Percentiles rank a stretch among this genome's conserved stretches.
Conservation (phyloP, 2,329 filamentous ascomycete species). For the Metarhizium album region DNA sequence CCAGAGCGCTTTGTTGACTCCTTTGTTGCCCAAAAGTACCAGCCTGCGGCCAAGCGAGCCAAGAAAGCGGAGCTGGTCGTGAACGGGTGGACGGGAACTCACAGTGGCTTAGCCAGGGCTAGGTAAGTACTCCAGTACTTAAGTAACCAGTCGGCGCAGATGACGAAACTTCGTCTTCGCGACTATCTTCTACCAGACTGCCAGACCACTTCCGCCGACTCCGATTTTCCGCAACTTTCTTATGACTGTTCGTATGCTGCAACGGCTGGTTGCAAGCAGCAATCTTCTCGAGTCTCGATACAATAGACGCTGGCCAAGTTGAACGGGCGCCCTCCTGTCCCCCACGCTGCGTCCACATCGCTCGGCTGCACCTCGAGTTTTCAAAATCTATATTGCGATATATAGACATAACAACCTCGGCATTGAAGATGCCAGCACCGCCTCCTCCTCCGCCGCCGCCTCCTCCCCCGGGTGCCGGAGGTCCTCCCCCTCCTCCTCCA, state of each 20-base stretch:
- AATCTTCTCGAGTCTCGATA: not conserved
- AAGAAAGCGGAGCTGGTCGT: too few species aligned
- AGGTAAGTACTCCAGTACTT: not conserved
- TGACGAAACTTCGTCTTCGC: slow-evolving; percentile 10
- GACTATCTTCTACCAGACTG: not conserved
- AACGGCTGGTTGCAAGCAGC: not conserved
- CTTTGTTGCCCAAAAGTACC: too few species aligned
- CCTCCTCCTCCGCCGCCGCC: slow-evolving; percentile 61
- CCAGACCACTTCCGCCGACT: not conserved
- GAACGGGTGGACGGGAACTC: too few species aligned
- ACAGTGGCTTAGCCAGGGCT: not conserved
- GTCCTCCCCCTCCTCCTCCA: slow-evolving; percentile 55
- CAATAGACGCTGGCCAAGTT: slow-evolving; percentile 2
- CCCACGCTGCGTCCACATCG: not conserved
- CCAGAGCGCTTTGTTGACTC: too few species aligned
- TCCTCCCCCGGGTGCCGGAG: slow-evolving; percentile 47
- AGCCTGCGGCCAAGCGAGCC: too few species aligned
- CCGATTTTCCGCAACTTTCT: not conserved
- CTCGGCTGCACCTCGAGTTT: not conserved
- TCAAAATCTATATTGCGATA: not conserved
- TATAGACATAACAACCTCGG: not conserved
- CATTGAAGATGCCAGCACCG: slow-evolving; percentile 33
- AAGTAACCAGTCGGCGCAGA: not conserved
- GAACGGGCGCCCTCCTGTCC: not conserved
- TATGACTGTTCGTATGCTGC: not conserved